These are phyloP conservation scores for Wickerhamiella kazuoi DNA, from an alignment of 805 yeast species.

Conservation along the genomic window DNA sequence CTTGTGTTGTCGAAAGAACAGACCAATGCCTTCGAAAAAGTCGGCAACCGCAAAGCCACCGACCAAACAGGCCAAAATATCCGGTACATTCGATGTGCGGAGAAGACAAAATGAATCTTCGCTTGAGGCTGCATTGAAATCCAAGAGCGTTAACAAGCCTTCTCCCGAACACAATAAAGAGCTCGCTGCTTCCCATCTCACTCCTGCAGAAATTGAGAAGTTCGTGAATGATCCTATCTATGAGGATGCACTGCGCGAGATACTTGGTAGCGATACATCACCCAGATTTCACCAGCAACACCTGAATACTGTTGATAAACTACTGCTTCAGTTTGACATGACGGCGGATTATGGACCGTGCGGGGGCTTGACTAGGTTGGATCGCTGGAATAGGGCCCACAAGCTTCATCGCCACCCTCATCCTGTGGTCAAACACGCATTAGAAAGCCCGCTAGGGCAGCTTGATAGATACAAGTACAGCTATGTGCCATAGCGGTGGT, in stretches of 20 bases:
- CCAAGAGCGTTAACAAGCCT: too few relatives aligned
- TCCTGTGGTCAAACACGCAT: constrained; percentile 16
- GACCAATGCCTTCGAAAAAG: too few relatives aligned
- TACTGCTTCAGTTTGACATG: constrained; percentile 22
- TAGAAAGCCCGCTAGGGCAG: constrained; percentile 12
- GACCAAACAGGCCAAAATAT: too few relatives aligned
- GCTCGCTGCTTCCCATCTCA: too few relatives aligned
- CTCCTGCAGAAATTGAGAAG: not conserved
- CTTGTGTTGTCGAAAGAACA: too few relatives aligned
- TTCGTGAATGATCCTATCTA: not conserved
- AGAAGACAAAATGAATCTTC: too few relatives aligned
- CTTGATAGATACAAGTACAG: constrained; percentile 2
- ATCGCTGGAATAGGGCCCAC: constrained; percentile 25
- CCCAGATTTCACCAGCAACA: constrained; percentile 16
- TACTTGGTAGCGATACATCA: not conserved
- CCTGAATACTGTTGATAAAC: constrained; percentile 15
- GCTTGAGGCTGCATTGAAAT: too few relatives aligned
- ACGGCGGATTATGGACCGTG: constrained; percentile 23
- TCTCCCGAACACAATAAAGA: too few relatives aligned
- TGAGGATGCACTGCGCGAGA: not conserved
- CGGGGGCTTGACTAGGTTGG: constrained; percentile 23
- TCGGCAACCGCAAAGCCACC: too few relatives aligned
- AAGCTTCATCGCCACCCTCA: constrained; percentile 24
- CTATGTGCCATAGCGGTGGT: not conserved
- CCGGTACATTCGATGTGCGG: too few relatives aligned